Percentiles rank a stretch among this genome's conserved stretches.
phyloP scores from a whole-genome alignment of 2,329 filamentous ascomycete genomes.

The Cercospora canescens region DNA sequence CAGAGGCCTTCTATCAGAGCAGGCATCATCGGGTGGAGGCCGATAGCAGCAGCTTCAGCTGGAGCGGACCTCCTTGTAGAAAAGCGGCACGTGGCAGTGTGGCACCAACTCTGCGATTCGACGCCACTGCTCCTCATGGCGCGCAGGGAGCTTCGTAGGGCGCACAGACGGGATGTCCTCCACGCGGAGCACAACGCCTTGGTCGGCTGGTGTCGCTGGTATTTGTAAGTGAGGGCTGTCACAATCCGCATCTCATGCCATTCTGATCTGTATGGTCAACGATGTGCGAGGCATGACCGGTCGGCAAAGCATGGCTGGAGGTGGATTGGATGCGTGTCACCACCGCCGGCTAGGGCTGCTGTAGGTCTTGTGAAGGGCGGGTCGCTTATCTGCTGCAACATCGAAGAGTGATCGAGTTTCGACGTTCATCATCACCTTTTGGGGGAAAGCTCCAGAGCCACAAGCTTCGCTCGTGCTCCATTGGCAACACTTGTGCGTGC shows the following conservation, averaged over 20 bases:
- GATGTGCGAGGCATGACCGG: background rate
- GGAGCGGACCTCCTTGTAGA: slow-evolving; percentile 3
- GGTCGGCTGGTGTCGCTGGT: background rate
- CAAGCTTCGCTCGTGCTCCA: background rate
- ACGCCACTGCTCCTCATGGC: background rate
- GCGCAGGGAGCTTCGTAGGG: background rate
- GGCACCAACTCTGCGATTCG: background rate
- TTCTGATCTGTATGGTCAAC: too few species aligned
- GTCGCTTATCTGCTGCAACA: background rate
- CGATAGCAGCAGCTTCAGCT: background rate
- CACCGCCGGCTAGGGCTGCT: background rate
- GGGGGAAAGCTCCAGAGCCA: background rate
- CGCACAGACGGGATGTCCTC: background rate
- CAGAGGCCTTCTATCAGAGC: background rate
- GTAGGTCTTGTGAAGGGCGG: background rate
- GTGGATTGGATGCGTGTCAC: background rate
- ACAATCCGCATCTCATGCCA: too few species aligned
- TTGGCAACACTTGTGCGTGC: background rate
- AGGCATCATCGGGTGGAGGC: background rate
- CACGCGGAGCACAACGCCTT: background rate
- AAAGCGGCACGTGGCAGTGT: slow-evolving; percentile 8
- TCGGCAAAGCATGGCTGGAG: background rate
- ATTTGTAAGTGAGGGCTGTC: background rate
- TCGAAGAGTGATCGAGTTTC: background rate
- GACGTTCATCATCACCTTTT: background rate